phyloP scores from a whole-genome alignment of 2,329 filamentous ascomycete species.

The Didymella keratinophila region DNA sequence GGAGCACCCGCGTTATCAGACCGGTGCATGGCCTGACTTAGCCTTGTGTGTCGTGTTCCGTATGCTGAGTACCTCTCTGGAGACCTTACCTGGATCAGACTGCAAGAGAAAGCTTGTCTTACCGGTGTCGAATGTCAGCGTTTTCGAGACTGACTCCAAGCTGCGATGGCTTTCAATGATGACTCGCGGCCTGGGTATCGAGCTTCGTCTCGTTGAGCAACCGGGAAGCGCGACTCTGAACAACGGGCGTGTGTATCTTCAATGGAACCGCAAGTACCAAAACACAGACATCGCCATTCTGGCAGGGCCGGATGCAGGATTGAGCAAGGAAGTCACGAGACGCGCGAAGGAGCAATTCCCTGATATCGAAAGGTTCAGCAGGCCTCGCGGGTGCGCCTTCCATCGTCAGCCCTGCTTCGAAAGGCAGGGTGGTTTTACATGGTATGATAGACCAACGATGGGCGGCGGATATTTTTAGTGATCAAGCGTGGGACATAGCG shows the following conservation, averaged over 20 bases:
- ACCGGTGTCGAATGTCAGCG: background rate
- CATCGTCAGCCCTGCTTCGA: background rate
- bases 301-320: background rate
- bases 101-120: background rate
- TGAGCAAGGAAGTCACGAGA: background rate
- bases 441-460: conserved; percentile 7
- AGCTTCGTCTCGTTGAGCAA: background rate
- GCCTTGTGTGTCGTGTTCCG: conserved; percentile 5
- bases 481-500: background rate
- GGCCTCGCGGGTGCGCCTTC: background rate
- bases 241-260: background rate
- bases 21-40: background rate
- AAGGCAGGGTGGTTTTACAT: background rate
- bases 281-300: background rate
- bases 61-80: conserved; percentile 1
- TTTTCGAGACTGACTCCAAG: background rate
- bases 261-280: conserved; percentile 8
- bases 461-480: background rate
- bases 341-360: conserved; percentile 6
- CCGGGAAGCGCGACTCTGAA: background rate
- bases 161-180: background rate
- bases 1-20: background rate
- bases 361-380: background rate
- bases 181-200: background rate
- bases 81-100: background rate